phyloP scores from a whole-genome alignment of 2,329 filamentous ascomycete species.

The Thelonectria olida region DNA sequence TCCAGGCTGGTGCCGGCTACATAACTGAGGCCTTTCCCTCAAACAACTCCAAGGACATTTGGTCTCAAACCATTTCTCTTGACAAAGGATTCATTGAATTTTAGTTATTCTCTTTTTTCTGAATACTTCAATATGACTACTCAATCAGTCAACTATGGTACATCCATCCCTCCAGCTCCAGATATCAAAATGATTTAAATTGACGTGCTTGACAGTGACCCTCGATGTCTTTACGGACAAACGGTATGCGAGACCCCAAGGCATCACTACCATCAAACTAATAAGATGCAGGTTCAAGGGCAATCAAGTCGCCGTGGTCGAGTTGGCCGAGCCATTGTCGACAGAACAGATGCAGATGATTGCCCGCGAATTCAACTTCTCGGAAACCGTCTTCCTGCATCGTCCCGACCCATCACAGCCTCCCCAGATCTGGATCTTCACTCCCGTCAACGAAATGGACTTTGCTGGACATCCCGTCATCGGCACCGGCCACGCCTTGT shows the following conservation, averaged over 20 bases:
- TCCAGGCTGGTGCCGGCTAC: background rate
- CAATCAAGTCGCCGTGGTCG: conserved; percentile 26
- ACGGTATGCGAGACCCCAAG: background rate
- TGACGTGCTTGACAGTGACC: background rate
- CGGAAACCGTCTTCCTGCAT: conserved; percentile 20
- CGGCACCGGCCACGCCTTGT: conserved; percentile 24
- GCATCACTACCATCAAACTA: background rate
- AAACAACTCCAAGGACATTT: background rate
- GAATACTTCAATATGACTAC: background rate
- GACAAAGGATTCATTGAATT: too few relatives aligned
- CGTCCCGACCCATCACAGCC: background rate
- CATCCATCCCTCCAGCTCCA: too few relatives aligned
- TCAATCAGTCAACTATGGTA: background rate
- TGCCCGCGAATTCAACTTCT: conserved; percentile 27
- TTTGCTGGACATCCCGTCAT: conserved; percentile 28
- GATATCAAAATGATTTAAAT: background rate
- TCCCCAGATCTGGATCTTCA: conserved; percentile 23
- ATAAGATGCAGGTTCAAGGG: conserved; percentile 11
- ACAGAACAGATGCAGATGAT: conserved; percentile 19
- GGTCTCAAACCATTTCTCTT: too few relatives aligned
- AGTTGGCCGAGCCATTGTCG: background rate
- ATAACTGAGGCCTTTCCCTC: background rate
- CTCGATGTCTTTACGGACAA: conserved; percentile 14
- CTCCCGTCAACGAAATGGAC: conserved; percentile 27
- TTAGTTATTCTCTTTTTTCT: too few relatives aligned